A percentile compares a stretch with the other conserved stretches of the same genome.
Evolutionary conservation across 805 yeast species (phyloP).

Genomic region (Candida vartiovaarae): DNA sequence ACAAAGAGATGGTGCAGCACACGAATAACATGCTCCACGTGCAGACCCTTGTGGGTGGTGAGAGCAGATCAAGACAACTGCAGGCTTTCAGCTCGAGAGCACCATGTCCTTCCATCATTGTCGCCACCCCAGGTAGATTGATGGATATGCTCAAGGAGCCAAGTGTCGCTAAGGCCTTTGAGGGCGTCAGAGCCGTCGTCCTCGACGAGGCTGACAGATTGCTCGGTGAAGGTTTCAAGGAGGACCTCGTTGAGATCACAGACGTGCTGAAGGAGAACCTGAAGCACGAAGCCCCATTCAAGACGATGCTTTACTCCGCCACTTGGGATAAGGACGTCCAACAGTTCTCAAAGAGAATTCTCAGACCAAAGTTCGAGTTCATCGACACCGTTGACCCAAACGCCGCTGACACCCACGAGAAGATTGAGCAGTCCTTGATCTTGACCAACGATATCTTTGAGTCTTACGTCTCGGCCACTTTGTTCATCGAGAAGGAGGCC

Average conservation of each 20-base stretch:
- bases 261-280: slow-evolving; percentile 33
- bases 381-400: slow-evolving; percentile 70
- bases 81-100: slow-evolving; percentile 23
- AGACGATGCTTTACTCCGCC: slow-evolving; percentile 80
- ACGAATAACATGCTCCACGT: slow-evolving; percentile 29
- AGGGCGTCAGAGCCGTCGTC: slow-evolving; percentile 53
- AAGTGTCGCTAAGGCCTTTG: slow-evolving; percentile 38
- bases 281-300: slow-evolving; percentile 34
- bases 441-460: slow-evolving; percentile 49
- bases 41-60: slow-evolving; percentile 65
- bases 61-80: slow-evolving; percentile 33
- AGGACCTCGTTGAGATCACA: slow-evolving; percentile 54
- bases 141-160: slow-evolving; percentile 49
- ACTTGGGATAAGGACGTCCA: slow-evolving; percentile 69
- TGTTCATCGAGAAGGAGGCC: slow-evolving; percentile 37
- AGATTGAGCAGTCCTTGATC: slow-evolving; percentile 61
- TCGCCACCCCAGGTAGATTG: slow-evolving; percentile 89
- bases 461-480: slow-evolving; percentile 49
- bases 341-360: slow-evolving; percentile 51
- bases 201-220: slow-evolving; percentile 91
- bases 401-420: slow-evolving; percentile 74
- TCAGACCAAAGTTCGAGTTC: slow-evolving; percentile 49
- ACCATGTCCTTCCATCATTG: slow-evolving; percentile 51
- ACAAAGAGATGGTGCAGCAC: slow-evolving; percentile 13
- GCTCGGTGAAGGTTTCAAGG: slow-evolving; percentile 73